A percentile compares a stretch with the other conserved stretches of the same genome.
Evolutionary conservation across 1,139 yeast genomes (phyloP).

Genomic region (Meyerozyma sp.): DNA sequence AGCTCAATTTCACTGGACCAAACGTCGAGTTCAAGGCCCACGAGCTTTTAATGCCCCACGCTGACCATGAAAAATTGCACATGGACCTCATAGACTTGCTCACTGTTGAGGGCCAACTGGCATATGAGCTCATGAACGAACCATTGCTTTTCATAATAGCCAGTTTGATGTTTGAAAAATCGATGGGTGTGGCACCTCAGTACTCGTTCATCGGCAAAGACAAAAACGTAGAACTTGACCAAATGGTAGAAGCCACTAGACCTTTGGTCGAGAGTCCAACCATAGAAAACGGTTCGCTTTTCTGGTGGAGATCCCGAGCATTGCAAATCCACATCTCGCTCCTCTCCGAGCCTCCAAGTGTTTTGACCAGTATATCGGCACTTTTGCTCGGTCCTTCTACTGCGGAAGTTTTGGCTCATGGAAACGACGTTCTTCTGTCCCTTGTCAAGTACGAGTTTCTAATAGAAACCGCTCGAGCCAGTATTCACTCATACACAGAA

Average conservation of each 20-base stretch:
- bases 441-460: slow-evolving; percentile 44
- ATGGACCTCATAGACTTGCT: slow-evolving; percentile 34
- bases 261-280: slow-evolving; percentile 6
- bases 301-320: slow-evolving; percentile 74
- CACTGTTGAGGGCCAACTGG: slow-evolving; percentile 54
- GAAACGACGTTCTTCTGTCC: slow-evolving; percentile 21
- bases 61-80: slow-evolving; percentile 25
- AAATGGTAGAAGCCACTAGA: slow-evolving; percentile 15
- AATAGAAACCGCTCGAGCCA: slow-evolving; percentile 63
- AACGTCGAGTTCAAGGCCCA: slow-evolving; percentile 34
- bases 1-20: slow-evolving; percentile 85
- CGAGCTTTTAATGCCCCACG: slow-evolving; percentile 25
- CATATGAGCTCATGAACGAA: slow-evolving; percentile 54
- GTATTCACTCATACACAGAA: slow-evolving; percentile 57
- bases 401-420: slow-evolving; percentile 21
- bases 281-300: slow-evolving; percentile 37
- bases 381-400: slow-evolving; percentile 30
- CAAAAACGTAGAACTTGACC: slow-evolving; percentile 15
- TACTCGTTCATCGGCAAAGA: slow-evolving; percentile 21
- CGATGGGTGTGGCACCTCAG: slow-evolving; percentile 28
- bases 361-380: slow-evolving; percentile 37
- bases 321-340: slow-evolving; percentile 58
- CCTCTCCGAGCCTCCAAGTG: slow-evolving; percentile 52
- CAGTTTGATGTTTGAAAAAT: slow-evolving; percentile 44
- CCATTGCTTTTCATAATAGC: slow-evolving; percentile 50